Conservation (phyloP, 2,329 filamentous ascomycete genomes). For the Aureobasidium sp. region DNA sequence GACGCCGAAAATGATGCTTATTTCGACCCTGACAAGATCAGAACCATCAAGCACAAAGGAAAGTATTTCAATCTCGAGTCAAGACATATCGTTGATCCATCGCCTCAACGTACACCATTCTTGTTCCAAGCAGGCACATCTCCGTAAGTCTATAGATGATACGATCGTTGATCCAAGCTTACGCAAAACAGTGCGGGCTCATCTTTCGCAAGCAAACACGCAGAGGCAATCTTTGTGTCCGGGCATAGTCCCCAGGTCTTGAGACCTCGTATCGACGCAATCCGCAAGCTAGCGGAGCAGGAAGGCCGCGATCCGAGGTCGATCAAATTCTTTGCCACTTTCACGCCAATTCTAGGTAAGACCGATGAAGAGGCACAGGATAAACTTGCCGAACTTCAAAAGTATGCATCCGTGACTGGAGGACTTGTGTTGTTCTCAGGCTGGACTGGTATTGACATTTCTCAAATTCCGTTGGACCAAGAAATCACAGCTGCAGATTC, state of each 20-base stretch:
- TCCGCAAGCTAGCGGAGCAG: constrained; percentile 26
- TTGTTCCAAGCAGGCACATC: constrained; percentile 77
- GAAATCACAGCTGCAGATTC: constrained; percentile 68
- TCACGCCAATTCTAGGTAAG: constrained; percentile 69
- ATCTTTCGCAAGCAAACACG: constrained; percentile 73
- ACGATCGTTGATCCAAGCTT: too few species aligned
- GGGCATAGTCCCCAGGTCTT: constrained; percentile 29
- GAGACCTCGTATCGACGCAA: constrained; percentile 43
- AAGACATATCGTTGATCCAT: constrained; percentile 71
- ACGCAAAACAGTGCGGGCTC: constrained; percentile 70
- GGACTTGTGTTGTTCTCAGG: constrained; percentile 77
- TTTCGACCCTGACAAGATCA: constrained; percentile 62
- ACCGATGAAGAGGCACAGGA: constrained; percentile 72
- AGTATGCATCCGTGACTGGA: constrained; percentile 70
- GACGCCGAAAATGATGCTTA: constrained; percentile 68
- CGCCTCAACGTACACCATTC: constrained; percentile 73
- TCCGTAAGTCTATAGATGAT: too few species aligned
- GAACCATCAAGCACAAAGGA: constrained; percentile 72
- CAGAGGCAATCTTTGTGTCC: constrained; percentile 74
- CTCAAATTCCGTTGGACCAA: constrained; percentile 67
- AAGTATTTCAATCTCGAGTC: constrained; percentile 71
- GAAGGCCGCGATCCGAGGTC: constrained; percentile 63
- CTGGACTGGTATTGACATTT: constrained; percentile 76
- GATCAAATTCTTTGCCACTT: constrained; percentile 74
- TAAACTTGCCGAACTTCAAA: constrained; percentile 68